Evolutionary conservation across 2,329 filamentous ascomycete genomes (phyloP).

Genomic region (Coniella vitis): DNA sequence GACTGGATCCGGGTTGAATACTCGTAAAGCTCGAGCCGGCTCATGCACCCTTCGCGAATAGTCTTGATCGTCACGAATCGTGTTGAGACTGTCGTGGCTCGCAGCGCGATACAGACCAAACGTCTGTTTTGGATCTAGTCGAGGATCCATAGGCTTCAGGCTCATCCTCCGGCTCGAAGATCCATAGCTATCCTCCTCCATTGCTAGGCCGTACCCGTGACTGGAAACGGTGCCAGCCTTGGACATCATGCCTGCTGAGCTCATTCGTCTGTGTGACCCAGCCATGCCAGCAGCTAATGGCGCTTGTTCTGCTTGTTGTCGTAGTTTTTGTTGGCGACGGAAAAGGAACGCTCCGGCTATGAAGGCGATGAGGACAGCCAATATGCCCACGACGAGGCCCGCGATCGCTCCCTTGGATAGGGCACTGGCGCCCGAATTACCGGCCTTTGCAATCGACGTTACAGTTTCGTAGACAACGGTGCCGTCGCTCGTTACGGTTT

Average conservation of each 20-base stretch:
- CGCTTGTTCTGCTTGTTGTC: constrained; percentile 36
- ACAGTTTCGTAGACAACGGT: constrained; percentile 42
- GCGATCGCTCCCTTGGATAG: constrained; percentile 42
- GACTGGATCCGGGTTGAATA: constrained; percentile 54
- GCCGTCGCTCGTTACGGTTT: constrained; percentile 50
- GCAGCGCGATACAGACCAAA: constrained; percentile 47
- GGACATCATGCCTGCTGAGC: constrained; percentile 42
- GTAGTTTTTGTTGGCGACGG: constrained; percentile 29
- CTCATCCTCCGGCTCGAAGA: constrained; percentile 29
- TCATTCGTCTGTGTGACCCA: constrained; percentile 37
- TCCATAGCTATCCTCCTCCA: constrained; percentile 16
- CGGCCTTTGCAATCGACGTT: constrained; percentile 40
- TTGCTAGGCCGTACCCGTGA: constrained; percentile 17
- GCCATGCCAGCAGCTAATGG: constrained; percentile 37
- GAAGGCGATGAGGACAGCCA: constrained; percentile 21
- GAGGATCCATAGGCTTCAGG: constrained; percentile 54
- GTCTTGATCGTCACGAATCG: constrained; percentile 57
- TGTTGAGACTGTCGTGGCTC: constrained; percentile 57
- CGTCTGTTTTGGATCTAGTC: constrained; percentile 52
- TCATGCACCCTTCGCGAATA: constrained; percentile 55
- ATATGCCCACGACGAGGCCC: constrained; percentile 46
- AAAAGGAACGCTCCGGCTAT: constrained; percentile 34
- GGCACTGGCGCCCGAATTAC: constrained; percentile 20
- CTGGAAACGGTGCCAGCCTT: constrained; percentile 36
- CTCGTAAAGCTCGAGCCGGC: constrained; percentile 48